phyloP scores from a whole-genome alignment of 2,329 filamentous ascomycete species.

The Penicillium paneum region DNA sequence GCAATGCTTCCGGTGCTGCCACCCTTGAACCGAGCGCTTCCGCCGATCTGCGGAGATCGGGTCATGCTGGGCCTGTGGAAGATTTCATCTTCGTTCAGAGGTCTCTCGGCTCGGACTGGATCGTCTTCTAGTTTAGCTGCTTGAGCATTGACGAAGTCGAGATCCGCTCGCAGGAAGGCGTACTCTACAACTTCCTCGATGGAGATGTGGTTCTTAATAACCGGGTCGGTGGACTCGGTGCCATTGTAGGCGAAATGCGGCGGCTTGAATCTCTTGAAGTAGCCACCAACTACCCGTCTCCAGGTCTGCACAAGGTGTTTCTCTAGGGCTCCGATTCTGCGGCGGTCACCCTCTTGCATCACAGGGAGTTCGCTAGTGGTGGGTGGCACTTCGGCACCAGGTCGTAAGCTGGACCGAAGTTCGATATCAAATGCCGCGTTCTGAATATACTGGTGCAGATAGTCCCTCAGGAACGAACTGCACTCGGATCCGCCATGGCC shows the following conservation, averaged over 20 bases:
- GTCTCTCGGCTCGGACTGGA: slow-evolving; percentile 66
- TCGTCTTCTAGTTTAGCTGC: slow-evolving; percentile 76
- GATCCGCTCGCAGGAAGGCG: slow-evolving; percentile 87
- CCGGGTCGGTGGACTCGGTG: slow-evolving; percentile 12
- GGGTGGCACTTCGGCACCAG: slow-evolving; percentile 17
- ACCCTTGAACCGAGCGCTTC: slow-evolving; percentile 77
- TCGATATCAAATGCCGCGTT: slow-evolving; percentile 73
- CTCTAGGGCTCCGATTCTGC: slow-evolving; percentile 66
- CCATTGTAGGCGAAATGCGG: slow-evolving; percentile 63
- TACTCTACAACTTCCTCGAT: slow-evolving; percentile 69
- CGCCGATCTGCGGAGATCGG: slow-evolving; percentile 59
- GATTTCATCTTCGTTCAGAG: slow-evolving; percentile 81
- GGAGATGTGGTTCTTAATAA: slow-evolving; percentile 37
- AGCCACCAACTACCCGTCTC: slow-evolving; percentile 82
- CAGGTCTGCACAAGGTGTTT: slow-evolving; percentile 70
- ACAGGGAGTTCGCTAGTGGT: slow-evolving; percentile 43
- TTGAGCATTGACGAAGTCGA: slow-evolving; percentile 90
- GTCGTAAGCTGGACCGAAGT: slow-evolving; percentile 69
- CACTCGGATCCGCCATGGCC: slow-evolving; percentile 91
- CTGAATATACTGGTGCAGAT: slow-evolving; percentile 86
- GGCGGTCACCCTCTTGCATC: slow-evolving; percentile 53
- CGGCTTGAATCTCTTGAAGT: slow-evolving; percentile 87
- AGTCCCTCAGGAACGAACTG: slow-evolving; percentile 78
- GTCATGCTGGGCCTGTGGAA: slow-evolving; percentile 61
- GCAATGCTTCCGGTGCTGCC: slow-evolving; percentile 89